A percentile compares a stretch with the other conserved stretches of the same genome.
Conservation (phyloP, 1,284 basidiomycete genomes). For the Rhodotorula sp. region DNA sequence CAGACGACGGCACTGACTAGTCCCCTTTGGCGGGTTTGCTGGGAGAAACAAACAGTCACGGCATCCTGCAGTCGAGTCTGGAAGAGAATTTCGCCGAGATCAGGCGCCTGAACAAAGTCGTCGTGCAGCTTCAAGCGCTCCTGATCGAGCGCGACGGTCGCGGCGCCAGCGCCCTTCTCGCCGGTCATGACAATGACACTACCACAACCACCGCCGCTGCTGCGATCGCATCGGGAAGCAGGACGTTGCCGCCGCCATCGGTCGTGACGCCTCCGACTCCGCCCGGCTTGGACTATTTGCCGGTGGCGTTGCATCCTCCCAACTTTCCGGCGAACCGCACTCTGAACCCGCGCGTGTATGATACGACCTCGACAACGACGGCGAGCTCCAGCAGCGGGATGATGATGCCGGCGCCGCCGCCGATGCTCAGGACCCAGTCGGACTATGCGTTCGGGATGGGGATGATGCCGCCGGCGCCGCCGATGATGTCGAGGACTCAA, state of each 20-base stretch:
- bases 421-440: not conserved
- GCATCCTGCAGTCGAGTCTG: not conserved
- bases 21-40: too few relatives aligned
- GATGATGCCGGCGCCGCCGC: not conserved
- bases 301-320: not conserved
- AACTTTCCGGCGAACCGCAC: too few relatives aligned
- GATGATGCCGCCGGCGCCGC: not conserved
- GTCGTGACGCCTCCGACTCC: not conserved
- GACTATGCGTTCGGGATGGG: not conserved
- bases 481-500: not conserved
- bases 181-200: not conserved
- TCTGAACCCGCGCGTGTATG: not conserved
- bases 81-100: slow-evolving; percentile 3
- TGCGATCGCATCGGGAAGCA: too few relatives aligned
- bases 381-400: not conserved
- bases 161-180: not conserved
- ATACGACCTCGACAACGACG: not conserved
- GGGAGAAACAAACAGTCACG: not conserved
- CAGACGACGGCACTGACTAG: too few relatives aligned
- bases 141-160: slow-evolving; percentile 7
- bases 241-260: not conserved
- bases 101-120: slow-evolving; percentile 4
- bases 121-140: slow-evolving; percentile 2
- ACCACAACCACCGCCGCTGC: not conserved
- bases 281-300: not conserved